Conservation (phyloP, 306 rosid genomes). For the Malus sieversii region DNA sequence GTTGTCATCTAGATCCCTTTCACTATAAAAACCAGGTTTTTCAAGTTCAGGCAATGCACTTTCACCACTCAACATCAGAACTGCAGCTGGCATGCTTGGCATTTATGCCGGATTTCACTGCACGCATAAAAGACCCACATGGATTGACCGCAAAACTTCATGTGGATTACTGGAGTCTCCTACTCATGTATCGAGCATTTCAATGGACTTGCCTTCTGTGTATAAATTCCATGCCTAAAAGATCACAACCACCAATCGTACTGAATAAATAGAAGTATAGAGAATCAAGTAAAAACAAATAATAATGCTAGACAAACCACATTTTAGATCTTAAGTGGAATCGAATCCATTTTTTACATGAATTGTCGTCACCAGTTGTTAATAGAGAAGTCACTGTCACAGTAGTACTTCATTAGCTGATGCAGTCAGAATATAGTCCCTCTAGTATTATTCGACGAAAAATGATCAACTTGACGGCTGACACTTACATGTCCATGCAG, state of each 20-base stretch:
- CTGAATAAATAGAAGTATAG: not conserved
- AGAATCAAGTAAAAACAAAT: not conserved
- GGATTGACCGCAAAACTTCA: constrained; percentile 8
- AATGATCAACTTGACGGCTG: not conserved
- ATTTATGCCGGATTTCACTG: constrained; percentile 9
- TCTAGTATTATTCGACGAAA: no score
- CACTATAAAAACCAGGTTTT: constrained; percentile 10
- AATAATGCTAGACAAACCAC: not conserved
- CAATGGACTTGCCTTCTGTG: constrained; percentile 14
- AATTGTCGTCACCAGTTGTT: no score
- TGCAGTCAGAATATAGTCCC: not conserved
- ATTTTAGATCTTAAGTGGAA: not conserved
- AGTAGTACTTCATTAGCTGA: no score
- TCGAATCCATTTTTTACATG: not conserved
- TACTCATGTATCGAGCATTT: constrained; percentile 11
- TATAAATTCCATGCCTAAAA: constrained; percentile 21
- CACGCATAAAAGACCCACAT: constrained; percentile 13
- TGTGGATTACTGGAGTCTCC: not conserved
- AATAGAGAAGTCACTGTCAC: not conserved
- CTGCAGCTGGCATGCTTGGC: constrained; percentile 21
- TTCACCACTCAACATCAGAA: constrained; percentile 11
- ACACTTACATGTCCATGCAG: constrained; percentile 19
- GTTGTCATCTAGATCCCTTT: not conserved
- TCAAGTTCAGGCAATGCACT: constrained; percentile 4
- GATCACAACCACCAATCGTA: not conserved